Percentiles rank a stretch among this genome's conserved stretches.
These are phyloP conservation scores for Henckelia pumila DNA, from an alignment of 257 asterid genomes.

Conservation along the genomic window DNA sequence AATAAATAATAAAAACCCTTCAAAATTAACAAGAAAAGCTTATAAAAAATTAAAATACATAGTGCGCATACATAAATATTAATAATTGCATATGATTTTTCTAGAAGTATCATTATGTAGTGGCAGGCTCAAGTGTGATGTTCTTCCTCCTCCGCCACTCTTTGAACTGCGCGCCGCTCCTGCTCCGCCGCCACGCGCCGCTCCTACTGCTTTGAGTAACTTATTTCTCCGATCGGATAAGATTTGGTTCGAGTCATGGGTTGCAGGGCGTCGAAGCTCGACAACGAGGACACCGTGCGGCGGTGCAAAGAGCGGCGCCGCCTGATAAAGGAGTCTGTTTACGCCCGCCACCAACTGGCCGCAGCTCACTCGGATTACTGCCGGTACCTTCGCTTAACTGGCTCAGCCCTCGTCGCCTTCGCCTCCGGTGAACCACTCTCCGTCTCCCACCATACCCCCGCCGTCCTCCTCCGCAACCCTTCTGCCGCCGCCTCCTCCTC, in stretches of 20 bases:
- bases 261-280: conserved; percentile 90
- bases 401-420: conserved; percentile 75
- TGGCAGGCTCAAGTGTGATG: neutral
- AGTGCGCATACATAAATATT: too few relatives aligned
- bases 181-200: neutral
- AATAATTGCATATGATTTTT: neutral
- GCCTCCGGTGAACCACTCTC: conserved; percentile 89
- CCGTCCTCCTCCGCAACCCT: conserved; percentile 71
- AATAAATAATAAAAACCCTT: too few relatives aligned
- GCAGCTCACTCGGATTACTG: conserved; percentile 96
- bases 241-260: conserved; percentile 48
- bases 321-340: conserved; percentile 78
- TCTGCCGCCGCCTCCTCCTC: too few relatives aligned
- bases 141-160: neutral
- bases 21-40: too few relatives aligned
- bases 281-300: conserved; percentile 94
- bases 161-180: neutral
- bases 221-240: neutral
- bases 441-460: conserved; percentile 78
- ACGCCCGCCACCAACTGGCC: conserved; percentile 92
- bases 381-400: conserved; percentile 80
- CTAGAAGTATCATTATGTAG: neutral
- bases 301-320: conserved; percentile 99
- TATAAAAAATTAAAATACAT: too few relatives aligned
- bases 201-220: conserved; percentile 20